Conservation (phyloP, 495 filamentous ascomycete species). For the Penicillium salamii region DNA sequence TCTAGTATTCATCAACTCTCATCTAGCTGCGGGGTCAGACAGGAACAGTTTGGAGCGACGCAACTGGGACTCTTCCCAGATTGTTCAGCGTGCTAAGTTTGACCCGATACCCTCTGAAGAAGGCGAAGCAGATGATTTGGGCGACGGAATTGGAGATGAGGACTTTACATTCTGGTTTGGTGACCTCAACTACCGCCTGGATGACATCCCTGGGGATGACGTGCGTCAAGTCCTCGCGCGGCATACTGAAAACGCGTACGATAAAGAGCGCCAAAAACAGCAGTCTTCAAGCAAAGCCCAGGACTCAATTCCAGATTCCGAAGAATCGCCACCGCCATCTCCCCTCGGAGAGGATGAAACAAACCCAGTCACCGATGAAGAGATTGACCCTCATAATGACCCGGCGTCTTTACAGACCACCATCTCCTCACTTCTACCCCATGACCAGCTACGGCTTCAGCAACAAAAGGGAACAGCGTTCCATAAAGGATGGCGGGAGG, state of each 20-base stretch:
- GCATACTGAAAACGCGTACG: slow-evolving; percentile 77
- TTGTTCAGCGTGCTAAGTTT: slow-evolving; percentile 70
- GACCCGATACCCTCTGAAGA: slow-evolving; percentile 60
- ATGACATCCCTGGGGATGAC: slow-evolving; percentile 84
- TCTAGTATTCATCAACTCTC: slow-evolving; percentile 84
- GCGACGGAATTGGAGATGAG: slow-evolving; percentile 78
- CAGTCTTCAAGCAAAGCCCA: slow-evolving; percentile 32
- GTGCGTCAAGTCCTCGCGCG: slow-evolving; percentile 81
- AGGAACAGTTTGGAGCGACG: slow-evolving; percentile 72
- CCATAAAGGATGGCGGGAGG: slow-evolving; percentile 89
- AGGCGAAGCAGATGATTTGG: slow-evolving; percentile 41
- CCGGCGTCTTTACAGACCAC: slow-evolving; percentile 77
- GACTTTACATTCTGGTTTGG: slow-evolving; percentile 97
- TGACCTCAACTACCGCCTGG: slow-evolving; percentile 92
- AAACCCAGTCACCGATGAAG: slow-evolving; percentile 28
- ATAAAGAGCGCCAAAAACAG: slow-evolving; percentile 30
- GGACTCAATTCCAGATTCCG: slow-evolving; percentile 1
- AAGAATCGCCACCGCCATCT: slow-evolving; percentile 10
- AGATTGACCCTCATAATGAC: slow-evolving; percentile 49
- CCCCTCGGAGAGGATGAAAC: slow-evolving; percentile 4
- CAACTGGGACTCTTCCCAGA: slow-evolving; percentile 86
- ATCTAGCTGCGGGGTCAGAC: slow-evolving; percentile 83
- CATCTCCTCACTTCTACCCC: slow-evolving; percentile 76
- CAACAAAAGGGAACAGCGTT: slow-evolving; percentile 75
- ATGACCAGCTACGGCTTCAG: slow-evolving; percentile 81